Evolutionary conservation across 371 early-diverging fungal genomes (phyloP), one percentile per base, ranked within the genome.

Genomic region (Apophysomyces ossiformis): DNA sequence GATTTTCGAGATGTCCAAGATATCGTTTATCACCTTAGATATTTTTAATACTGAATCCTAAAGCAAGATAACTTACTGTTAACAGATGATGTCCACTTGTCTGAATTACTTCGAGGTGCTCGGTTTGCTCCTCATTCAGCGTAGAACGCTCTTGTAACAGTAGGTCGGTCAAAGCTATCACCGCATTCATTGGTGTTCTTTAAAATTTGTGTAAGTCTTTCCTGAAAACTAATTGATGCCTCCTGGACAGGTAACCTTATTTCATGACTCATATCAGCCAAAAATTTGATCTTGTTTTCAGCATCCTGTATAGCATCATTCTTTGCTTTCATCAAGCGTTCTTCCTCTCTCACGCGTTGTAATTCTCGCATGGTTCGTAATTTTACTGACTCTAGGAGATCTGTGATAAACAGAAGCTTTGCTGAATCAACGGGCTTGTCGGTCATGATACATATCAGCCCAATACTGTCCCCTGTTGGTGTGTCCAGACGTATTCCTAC

Each of bases 111-210:
- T 85, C 87, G 59, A 87, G 70, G 58, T 83, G 85, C 36, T 84
- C 80, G 16, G 78, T 75, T 57, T 87, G 87, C 64, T 87, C 87
- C 1, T 72, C 63, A 41, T 81, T 83, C 15, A 87, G 74, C 7
- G 77, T 77, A 1, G 69, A 71, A 37, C 84, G 75, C 65, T 87
- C 87, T 67, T 76, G 79, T 32, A 87, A 65, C 18, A 87, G 69
- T 21, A 87, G 67, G 66, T 87, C 85, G 0, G 87, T 87, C 60
- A 87, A 71, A 3, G 85, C 87, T 58, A 87, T 85, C 35, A 87
- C 87, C 6, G 87, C 87, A 69, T 84, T 85, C 87, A 87, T 87
- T 9, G 87, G 87, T 13, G 84, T 87, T 69, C 83, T 80, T 63
- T 43, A 64, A 26, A 60, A 50, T 16, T 16, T 60, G 43, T 15